Evolutionary conservation across 768 basidiomycete genomes (phyloP), one percentile per base, ranked within the genome.

Genomic region (Podaxis sp.): DNA sequence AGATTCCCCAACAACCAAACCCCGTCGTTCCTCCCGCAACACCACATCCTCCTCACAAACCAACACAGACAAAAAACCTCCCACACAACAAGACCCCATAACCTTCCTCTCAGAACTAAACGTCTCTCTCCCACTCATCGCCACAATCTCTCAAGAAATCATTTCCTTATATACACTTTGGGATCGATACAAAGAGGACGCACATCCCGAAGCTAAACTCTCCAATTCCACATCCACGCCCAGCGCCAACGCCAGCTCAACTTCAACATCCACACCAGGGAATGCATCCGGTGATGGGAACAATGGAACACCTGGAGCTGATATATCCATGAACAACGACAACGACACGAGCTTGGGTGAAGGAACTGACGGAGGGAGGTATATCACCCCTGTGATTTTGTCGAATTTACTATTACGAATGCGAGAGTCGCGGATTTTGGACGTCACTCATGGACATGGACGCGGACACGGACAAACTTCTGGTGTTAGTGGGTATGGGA

Each of bases 61-160:
- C 72, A 8, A 66, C 67, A 63, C 64, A 73, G 64, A 78, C 77
- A 61, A 78, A 85, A 69, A 58, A 15, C 60, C 53, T 4, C 33
- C 33, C 17, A 74, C 77, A 26, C 83, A 84, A 66, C 85, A 86
- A 68, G 91, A 96, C 71, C 82, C 90, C 2, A 80, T 96, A 62
- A 78, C 84, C 4, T 99, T 97, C 74, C 84, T 99, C 63, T 87
- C 95, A 0, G 86, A 86, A 2, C 82, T 99, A 17, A 91, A 95
- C 75, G 87, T 98, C 62, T 94, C 89, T 55, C 82, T 96, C 66
- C 82, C 90, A 0, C 82, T 91, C 62, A 77, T 99, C 44, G 86
- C 93, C 28, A 88, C 90, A 44, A 89, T 97, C 68, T 85, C 90
- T 0, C 96, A 98, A 70, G 93, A 99, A 76, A 93, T 99, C 66